Conservation (phyloP, 2,329 filamentous ascomycete species). For the Lizonia empirigonia region DNA sequence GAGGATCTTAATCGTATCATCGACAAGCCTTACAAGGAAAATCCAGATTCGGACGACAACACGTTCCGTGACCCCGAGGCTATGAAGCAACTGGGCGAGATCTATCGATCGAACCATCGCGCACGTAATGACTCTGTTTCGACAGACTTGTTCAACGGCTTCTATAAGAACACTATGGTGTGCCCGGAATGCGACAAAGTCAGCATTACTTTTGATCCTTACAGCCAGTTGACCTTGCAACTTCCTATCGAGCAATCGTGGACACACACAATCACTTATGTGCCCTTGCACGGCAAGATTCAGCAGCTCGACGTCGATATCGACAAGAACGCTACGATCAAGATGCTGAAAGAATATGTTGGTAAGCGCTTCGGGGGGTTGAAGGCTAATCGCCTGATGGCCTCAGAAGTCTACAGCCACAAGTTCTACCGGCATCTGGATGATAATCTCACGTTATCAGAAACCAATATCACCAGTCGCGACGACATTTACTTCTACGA, state of each 20-base stretch:
- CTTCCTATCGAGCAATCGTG: constrained; percentile 86
- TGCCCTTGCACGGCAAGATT: constrained; percentile 74
- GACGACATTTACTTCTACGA: constrained; percentile 77
- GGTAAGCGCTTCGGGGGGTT: constrained; percentile 60
- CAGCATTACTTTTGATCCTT: constrained; percentile 98
- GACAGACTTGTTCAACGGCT: constrained; percentile 92
- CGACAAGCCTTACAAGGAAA: constrained; percentile 97
- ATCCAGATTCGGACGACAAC: constrained; percentile 95
- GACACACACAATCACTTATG: constrained; percentile 75
- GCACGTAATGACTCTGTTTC: constrained; percentile 93
- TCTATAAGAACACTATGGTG: constrained; percentile 97
- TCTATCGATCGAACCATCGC: constrained; percentile 91
- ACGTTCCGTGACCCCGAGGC: constrained; percentile 84
- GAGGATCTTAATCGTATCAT: constrained; percentile 93
- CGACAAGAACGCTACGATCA: constrained; percentile 74
- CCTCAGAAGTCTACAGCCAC: constrained; percentile 79
- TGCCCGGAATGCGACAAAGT: constrained; percentile 92
- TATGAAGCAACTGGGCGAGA: constrained; percentile 82
- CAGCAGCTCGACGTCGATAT: constrained; percentile 78
- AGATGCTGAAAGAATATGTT: constrained; percentile 67
- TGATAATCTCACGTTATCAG: constrained; percentile 67
- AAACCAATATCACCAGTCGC: constrained; percentile 66
- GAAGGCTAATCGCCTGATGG: constrained; percentile 69
- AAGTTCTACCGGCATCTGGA: constrained; percentile 88
- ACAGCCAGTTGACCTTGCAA: constrained; percentile 91